phyloP scores from a whole-genome alignment of 2,329 filamentous ascomycete genomes.

The Colletotrichum plurivorum region DNA sequence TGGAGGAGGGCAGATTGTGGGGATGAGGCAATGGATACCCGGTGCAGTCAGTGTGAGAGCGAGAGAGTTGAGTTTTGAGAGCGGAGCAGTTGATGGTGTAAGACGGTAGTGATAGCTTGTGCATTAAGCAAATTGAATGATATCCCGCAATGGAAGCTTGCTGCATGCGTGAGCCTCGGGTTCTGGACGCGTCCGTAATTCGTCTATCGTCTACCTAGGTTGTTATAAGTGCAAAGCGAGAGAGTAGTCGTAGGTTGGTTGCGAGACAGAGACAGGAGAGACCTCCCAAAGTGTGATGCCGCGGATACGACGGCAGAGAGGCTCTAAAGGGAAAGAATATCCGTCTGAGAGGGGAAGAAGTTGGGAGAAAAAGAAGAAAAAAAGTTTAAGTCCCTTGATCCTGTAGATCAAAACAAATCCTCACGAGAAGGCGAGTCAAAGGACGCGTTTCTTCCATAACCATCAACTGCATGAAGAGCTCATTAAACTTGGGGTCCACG shows the following conservation, averaged over 20 bases:
- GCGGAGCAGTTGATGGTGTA: neutral
- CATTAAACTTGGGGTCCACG: conserved; percentile 27
- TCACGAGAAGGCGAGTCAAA: neutral
- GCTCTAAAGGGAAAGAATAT: neutral
- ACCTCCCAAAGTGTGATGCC: neutral
- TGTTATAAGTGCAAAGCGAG: neutral
- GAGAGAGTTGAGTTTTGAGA: neutral
- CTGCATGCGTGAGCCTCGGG: too few relatives aligned
- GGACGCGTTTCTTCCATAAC: too few relatives aligned
- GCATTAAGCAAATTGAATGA: conserved; percentile 5
- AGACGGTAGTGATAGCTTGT: conserved; percentile 9
- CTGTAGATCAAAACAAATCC: neutral
- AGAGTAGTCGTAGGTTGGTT: neutral
- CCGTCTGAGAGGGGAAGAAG: neutral
- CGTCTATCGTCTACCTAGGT: too few relatives aligned
- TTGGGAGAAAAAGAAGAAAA: neutral
- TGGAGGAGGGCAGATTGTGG: conserved; percentile 1
- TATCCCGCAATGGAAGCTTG: neutral
- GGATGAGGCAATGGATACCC: conserved; percentile 32
- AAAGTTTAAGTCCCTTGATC: neutral
- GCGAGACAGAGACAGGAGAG: neutral
- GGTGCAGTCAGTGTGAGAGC: neutral
- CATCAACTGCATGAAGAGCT: conserved; percentile 23
- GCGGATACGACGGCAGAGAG: neutral
- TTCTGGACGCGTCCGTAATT: too few relatives aligned